These are phyloP conservation scores for Colletotrichum sp. DNA, from an alignment of 2,329 filamentous ascomycete genomes.

Conservation along the genomic window DNA sequence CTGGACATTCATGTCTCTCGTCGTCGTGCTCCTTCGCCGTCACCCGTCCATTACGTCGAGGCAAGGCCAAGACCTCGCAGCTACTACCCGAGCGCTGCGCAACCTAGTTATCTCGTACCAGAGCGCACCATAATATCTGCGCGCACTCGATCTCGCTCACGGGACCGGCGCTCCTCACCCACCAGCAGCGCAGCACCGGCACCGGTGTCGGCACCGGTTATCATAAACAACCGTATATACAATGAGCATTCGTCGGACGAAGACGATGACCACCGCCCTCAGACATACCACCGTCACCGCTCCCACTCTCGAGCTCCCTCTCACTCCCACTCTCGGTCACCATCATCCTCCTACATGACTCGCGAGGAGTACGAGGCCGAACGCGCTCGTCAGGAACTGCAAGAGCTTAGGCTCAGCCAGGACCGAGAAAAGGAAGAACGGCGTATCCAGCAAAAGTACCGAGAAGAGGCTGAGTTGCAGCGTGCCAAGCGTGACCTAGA, in stretches of 20 bases:
- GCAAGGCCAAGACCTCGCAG: conserved; percentile 41
- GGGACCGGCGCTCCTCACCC: conserved; percentile 50
- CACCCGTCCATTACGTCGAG: conserved; percentile 52
- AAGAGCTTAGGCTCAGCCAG: conserved; percentile 46
- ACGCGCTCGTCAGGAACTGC: conserved; percentile 46
- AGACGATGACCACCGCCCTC: conserved; percentile 36
- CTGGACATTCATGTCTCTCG: conserved; percentile 53
- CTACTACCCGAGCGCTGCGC: conserved; percentile 45
- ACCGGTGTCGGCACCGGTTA: conserved; percentile 41
- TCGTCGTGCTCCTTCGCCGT: conserved; percentile 44
- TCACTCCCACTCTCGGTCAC: conserved; percentile 33
- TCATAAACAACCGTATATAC: conserved; percentile 64
- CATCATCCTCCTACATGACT: conserved; percentile 42
- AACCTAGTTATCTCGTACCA: conserved; percentile 42
- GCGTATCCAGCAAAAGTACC: conserved; percentile 43
- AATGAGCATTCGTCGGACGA: conserved; percentile 53
- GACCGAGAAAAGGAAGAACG: conserved; percentile 45
- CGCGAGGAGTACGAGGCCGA: conserved; percentile 49
- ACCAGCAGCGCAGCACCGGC: conserved; percentile 32
- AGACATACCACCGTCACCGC: conserved; percentile 30
- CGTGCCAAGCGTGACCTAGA: conserved; percentile 54
- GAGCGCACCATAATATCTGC: conserved; percentile 53
- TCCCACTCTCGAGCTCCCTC: conserved; percentile 30
- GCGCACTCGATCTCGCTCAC: conserved; percentile 47
- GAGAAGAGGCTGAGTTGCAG: conserved; percentile 55